These are phyloP conservation scores for Xylaria venustula DNA, from an alignment of 495 filamentous ascomycete species.

Conservation along the genomic window DNA sequence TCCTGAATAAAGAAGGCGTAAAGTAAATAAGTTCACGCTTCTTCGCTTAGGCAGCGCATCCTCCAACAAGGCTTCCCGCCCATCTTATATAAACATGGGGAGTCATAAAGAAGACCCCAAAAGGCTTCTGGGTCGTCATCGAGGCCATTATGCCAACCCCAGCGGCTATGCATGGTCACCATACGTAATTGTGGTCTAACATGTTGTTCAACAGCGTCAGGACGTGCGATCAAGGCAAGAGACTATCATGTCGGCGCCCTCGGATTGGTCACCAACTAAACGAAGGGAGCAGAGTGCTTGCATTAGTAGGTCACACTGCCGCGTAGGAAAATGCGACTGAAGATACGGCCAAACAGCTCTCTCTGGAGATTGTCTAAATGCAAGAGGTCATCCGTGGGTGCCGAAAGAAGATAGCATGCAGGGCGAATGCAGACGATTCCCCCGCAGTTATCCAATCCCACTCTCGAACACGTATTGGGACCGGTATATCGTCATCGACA, in stretches of 20 bases:
- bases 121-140: neutral
- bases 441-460: slow-evolving; percentile 1
- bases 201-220: neutral
- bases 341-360: neutral
- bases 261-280: neutral
- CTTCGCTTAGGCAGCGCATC: neutral
- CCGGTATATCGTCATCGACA: neutral
- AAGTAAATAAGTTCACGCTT: neutral
- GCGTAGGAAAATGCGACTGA: neutral
- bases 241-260: neutral
- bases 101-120: neutral
- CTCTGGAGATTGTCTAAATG: neutral
- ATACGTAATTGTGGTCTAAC: neutral
- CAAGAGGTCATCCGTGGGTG: neutral
- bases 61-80: neutral
- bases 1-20: neutral
- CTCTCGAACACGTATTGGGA: neutral
- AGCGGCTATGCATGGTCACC: neutral
- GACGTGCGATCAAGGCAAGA: neutral
- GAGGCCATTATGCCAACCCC: neutral
- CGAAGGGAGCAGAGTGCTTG: neutral
- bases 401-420: neutral
- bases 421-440: neutral
- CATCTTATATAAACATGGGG: neutral
- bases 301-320: slow-evolving; percentile 4